Percentiles rank a stretch among this genome's conserved stretches.
These are phyloP conservation scores for Jaminaea rosea DNA, from an alignment of 1,284 basidiomycete genomes.

Conservation along the genomic window DNA sequence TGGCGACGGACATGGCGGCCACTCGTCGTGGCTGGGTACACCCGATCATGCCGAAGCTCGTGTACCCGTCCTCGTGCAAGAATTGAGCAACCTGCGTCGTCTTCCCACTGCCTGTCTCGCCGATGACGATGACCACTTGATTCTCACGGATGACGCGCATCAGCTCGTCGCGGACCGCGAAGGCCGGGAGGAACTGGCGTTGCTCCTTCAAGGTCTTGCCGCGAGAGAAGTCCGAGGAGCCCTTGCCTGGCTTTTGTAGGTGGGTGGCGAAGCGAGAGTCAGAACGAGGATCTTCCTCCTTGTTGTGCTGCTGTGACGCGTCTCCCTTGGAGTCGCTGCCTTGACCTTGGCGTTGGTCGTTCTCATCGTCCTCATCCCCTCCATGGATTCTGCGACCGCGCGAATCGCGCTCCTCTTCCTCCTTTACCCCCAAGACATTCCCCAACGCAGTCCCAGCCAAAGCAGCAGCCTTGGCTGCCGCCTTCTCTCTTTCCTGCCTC, in stretches of 20 bases:
- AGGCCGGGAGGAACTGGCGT: constrained; percentile 91
- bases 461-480: constrained; percentile 82
- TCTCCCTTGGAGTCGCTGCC: constrained; percentile 48
- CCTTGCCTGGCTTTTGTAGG: constrained; percentile 50
- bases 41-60: constrained; percentile 74
- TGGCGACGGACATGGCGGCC: constrained; percentile 96
- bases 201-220: constrained; percentile 84
- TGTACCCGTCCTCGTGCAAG: constrained; percentile 91
- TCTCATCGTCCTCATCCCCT: constrained; percentile 13
- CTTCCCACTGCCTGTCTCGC: constrained; percentile 91
- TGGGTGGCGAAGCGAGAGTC: constrained; percentile 94
- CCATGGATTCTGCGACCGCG: neutral
- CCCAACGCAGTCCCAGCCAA: constrained; percentile 86
- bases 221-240: constrained; percentile 71
- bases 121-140: constrained; percentile 85
- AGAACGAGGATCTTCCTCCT: constrained; percentile 74
- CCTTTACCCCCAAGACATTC: constrained; percentile 94
- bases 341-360: neutral
- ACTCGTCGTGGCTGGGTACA: constrained; percentile 96
- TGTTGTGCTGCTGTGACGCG: constrained; percentile 49
- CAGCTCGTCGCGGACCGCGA: constrained; percentile 90
- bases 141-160: constrained; percentile 86
- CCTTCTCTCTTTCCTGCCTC: constrained; percentile 68
- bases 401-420: constrained; percentile 62
- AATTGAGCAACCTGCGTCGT: constrained; percentile 88